These are phyloP conservation scores for Mytilinidion resinicola DNA, from an alignment of 495 filamentous ascomycete genomes.

Conservation along the genomic window DNA sequence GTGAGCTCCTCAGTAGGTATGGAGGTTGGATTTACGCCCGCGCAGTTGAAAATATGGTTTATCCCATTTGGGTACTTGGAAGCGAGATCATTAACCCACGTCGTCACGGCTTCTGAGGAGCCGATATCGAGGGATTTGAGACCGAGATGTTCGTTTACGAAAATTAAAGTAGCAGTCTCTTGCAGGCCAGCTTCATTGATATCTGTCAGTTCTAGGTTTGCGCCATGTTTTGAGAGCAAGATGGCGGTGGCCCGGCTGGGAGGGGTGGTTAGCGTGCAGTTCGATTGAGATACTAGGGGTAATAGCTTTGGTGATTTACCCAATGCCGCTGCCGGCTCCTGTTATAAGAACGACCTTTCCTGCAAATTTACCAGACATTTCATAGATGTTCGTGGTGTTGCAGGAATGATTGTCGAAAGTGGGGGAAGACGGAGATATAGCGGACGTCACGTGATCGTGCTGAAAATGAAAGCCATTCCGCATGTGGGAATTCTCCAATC, in stretches of 20 bases:
- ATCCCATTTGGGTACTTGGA: constrained; percentile 30
- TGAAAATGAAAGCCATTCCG: no score
- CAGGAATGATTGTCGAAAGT: no score
- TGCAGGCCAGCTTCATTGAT: constrained; percentile 35
- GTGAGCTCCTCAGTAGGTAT: constrained; percentile 27
- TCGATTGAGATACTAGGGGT: background rate
- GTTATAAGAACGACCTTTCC: constrained; percentile 46
- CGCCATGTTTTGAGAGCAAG: constrained; percentile 40
- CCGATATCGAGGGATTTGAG: constrained; percentile 39
- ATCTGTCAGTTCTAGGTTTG: constrained; percentile 43
- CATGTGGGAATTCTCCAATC: no score
- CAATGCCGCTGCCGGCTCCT: constrained; percentile 50
- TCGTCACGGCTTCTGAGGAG: constrained; percentile 21
- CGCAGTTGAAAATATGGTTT: constrained; percentile 49
- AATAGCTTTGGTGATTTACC: constrained; percentile 20
- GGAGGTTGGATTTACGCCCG: constrained; percentile 45
- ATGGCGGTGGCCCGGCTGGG: constrained; percentile 42
- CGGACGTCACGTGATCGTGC: no score
- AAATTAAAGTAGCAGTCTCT: constrained; percentile 18
- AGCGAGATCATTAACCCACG: constrained; percentile 32
- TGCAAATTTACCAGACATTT: constrained; percentile 34
- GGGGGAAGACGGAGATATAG: no score
- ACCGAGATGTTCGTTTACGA: background rate
- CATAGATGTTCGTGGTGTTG: background rate
- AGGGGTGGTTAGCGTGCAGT: background rate